Conservation (phyloP, 306 rosid species). For the Fragaria iinumae region DNA sequence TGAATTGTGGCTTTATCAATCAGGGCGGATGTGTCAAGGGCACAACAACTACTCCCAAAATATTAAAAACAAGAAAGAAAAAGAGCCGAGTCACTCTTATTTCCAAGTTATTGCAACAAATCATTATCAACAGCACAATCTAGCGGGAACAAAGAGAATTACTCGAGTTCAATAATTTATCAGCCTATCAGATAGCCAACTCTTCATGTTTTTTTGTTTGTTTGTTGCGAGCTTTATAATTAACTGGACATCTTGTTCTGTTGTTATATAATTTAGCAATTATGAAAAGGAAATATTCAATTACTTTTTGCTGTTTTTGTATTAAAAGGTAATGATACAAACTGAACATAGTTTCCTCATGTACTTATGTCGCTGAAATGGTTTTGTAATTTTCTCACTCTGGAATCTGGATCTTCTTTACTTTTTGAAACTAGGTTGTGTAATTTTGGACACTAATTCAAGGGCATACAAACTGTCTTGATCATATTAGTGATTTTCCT, state of each 20-base stretch:
- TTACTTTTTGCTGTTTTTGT: too few species aligned
- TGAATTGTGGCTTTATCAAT: too few species aligned
- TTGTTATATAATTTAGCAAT: not conserved
- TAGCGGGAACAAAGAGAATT: not conserved
- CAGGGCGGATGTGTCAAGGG: too few species aligned
- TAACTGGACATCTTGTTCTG: not conserved
- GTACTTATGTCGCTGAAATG: not conserved
- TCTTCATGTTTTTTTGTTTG: not conserved
- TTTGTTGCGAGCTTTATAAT: too few species aligned
- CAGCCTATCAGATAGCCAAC: not conserved
- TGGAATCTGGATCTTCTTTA: not conserved
- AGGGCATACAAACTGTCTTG: not conserved
- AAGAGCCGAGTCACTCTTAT: not conserved
- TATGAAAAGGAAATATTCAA: not conserved
- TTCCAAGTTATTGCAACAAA: not conserved
- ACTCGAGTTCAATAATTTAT: not conserved
- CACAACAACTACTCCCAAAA: too few species aligned
- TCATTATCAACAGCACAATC: not conserved
- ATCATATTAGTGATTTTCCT: not conserved
- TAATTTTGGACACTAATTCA: not conserved
- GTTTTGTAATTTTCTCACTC: not conserved
- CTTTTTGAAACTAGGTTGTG: not conserved
- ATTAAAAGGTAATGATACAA: too few species aligned
- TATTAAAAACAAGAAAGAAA: not conserved
- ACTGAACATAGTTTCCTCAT: too few species aligned